A percentile compares a stretch with the other conserved stretches of the same genome.
These are phyloP conservation scores for Penicillium pulvis DNA, from an alignment of 495 filamentous ascomycete species.

Conservation along the genomic window DNA sequence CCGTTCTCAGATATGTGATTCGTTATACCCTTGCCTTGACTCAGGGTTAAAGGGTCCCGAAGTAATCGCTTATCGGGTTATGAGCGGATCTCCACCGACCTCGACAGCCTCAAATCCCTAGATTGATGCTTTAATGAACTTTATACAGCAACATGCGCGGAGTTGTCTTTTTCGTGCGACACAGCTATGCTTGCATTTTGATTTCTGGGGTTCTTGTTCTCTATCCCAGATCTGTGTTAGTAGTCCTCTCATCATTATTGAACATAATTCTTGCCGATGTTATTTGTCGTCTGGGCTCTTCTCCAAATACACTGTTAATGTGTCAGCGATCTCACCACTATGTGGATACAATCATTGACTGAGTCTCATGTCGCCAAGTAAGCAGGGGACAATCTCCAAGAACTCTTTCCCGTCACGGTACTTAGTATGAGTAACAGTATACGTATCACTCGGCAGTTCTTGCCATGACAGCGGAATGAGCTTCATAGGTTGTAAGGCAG, in stretches of 20 bases:
- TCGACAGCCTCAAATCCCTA: slow-evolving; percentile 1
- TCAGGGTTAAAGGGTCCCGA: not conserved
- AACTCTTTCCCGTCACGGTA: not conserved
- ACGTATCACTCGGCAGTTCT: no score
- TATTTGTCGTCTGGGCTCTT: not conserved
- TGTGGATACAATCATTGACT: not conserved
- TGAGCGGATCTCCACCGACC: not conserved
- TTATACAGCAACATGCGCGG: slow-evolving; percentile 2
- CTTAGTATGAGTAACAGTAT: not conserved
- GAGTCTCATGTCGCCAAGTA: not conserved
- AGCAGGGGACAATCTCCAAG: not conserved
- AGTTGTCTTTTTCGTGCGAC: slow-evolving; percentile 3
- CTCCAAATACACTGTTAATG: not conserved
- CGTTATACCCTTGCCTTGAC: not conserved
- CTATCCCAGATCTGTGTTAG: slow-evolving; percentile 4
- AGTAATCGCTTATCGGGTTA: not conserved
- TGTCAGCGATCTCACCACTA: not conserved
- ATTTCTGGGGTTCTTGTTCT: not conserved
- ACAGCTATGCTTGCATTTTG: slow-evolving; percentile 1
- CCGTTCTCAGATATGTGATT: not conserved
- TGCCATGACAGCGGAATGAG: not conserved
- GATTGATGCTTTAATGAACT: slow-evolving; percentile 9
- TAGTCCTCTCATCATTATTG: not conserved
- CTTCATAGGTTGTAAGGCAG: not conserved
- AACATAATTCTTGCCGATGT: slow-evolving; percentile 2